Evolutionary conservation across 1,284 basidiomycete genomes (phyloP), one percentile per base, ranked within the genome.

Genomic region (Malassezia restricta): DNA sequence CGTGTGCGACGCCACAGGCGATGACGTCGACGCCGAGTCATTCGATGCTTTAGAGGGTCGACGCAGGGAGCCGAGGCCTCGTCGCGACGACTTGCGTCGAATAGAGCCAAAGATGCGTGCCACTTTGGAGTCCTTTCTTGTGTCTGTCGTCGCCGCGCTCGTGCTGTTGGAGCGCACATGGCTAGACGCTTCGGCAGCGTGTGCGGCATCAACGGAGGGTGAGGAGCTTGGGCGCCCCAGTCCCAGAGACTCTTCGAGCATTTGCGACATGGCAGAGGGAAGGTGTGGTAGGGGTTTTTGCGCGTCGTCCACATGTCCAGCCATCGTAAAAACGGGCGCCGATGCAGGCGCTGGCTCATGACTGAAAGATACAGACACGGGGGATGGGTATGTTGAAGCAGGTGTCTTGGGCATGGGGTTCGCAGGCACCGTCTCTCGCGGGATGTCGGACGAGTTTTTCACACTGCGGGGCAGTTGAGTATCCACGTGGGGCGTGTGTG

Each of bases 71-170:
- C 12, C 42, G 14, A 30, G 43, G 17, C 30, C 12, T 2, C 52
- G 52, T 24, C 32, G 30, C 29, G 56, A 58, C 12, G 56, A 46
- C 31, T 58, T 58, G 35, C 56, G 51, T 15, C 56, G 51, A 40
- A 58, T 38, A 15, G 56, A 58, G 43, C 52, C 56, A 24, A 54
- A 44, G 14, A 58, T 30, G 6, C 53, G 53, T 20, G 40, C 43
- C 14, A 44, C 53, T 6, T 47, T 42, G 8, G 39, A 37, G 20
- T 55, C 49, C 32, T 42, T 35, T 11, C 28, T 37, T 30, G 30
- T 27, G 6, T 47, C 44, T 4, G 37, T 35, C 28, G 29, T 27
- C 32, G 33, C 44, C n/a, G 32, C n/a, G 11, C 39, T 28, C 14
- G n/a, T 31, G 27, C 28, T 32, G 41, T 17, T 29, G 6, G 37